These are phyloP conservation scores for Carex myosuroides DNA, from an alignment of 176 grass and related monocot genomes.

Conservation along the genomic window DNA sequence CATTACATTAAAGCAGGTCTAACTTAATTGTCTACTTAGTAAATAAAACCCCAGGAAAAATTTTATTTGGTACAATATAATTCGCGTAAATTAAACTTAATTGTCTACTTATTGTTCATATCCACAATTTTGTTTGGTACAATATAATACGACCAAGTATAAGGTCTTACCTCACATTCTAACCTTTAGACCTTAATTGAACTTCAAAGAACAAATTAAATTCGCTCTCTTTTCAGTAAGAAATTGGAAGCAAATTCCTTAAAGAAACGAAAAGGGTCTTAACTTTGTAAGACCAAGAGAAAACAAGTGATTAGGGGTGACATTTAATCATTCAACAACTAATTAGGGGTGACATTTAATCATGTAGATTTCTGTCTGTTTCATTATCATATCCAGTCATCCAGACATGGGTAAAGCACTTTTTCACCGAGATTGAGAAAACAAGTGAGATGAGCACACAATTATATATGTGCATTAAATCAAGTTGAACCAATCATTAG, in stretches of 20 bases:
- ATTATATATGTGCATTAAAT: slow-evolving; percentile 1
- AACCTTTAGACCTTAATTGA: slow-evolving; percentile 19
- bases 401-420: neutral
- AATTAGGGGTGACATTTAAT: neutral
- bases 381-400: neutral
- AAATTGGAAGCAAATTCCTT: neutral
- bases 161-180: slow-evolving; percentile 8
- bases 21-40: no score
- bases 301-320: neutral
- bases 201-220: neutral
- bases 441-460: neutral
- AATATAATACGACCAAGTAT: neutral
- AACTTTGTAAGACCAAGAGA: slow-evolving; percentile 12
- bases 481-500: slow-evolving; percentile 18
- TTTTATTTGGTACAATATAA: neutral
- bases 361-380: neutral
- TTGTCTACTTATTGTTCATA: neutral
- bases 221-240: neutral
- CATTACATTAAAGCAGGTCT: no score
- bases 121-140: slow-evolving; percentile 14
- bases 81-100: no score
- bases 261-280: neutral
- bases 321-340: neutral
- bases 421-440: neutral
- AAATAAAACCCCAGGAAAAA: neutral